Conservation (phyloP, 805 yeast genomes). For the Starmerella gropengiesseri region DNA sequence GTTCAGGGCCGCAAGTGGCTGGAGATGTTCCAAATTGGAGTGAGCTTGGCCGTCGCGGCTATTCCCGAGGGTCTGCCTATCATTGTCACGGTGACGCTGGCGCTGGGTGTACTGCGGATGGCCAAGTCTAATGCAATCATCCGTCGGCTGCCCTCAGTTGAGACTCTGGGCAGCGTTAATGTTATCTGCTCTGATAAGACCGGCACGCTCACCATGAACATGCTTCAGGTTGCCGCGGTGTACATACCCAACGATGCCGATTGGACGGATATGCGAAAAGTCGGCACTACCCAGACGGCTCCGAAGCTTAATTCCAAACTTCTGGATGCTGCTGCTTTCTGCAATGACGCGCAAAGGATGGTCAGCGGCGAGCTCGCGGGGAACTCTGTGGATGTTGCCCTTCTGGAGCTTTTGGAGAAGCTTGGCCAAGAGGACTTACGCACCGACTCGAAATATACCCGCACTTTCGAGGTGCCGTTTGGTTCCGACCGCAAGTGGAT, state of each 20-base stretch:
- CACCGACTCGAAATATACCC: constrained; percentile 36
- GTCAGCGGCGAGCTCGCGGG: constrained; percentile 60
- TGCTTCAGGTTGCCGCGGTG: constrained; percentile 29
- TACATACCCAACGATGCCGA: constrained; percentile 15
- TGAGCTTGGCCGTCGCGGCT: constrained; percentile 96
- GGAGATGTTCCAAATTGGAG: constrained; percentile 96
- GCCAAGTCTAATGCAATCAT: constrained; percentile 90
- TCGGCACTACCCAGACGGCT: constrained; percentile 3
- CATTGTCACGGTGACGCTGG: constrained; percentile 93
- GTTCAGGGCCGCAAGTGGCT: constrained; percentile 90
- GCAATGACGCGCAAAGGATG: constrained; percentile 30
- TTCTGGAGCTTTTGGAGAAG: constrained; percentile 58
- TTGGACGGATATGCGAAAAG: constrained; percentile 21
- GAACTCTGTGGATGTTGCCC: constrained; percentile 90
- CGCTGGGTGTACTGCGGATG: constrained; percentile 93
- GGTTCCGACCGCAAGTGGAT: constrained; percentile 75
- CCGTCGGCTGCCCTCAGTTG: constrained; percentile 83
- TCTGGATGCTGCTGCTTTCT: constrained; percentile 27
- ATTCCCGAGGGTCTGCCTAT: constrained; percentile 98
- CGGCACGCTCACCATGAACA: constrained; percentile 41
- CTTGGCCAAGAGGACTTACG: constrained; percentile 69
- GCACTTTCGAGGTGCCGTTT: constrained; percentile 71
- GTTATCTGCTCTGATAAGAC: constrained; percentile 45
- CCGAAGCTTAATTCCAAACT: constrained; percentile 15
- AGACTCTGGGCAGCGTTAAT: constrained; percentile 48